These are phyloP conservation scores for Phytopythium kandeliae DNA, from an alignment of 352 stramenopile genomes.

Conservation along the genomic window DNA sequence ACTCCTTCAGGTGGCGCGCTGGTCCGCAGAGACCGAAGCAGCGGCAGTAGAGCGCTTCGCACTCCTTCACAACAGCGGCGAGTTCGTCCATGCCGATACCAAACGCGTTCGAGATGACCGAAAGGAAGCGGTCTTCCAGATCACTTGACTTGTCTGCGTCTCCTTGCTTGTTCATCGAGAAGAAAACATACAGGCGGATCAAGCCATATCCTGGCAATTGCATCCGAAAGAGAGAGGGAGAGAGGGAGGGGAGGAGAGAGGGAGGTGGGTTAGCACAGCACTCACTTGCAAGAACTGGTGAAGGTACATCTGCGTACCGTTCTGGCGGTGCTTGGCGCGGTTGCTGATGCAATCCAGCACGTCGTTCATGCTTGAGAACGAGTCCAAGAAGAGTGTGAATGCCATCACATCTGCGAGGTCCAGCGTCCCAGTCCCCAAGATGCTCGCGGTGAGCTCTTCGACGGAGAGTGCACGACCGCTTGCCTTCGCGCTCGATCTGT, in stretches of 20 bases:
- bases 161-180: conserved; percentile 51
- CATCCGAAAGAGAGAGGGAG: conserved; percentile 3
- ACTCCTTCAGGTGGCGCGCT: conserved; percentile 8
- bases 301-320: conserved; percentile 31
- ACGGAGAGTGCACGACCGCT: conserved; percentile 7
- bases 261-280: no score
- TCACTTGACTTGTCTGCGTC: conserved; percentile 24
- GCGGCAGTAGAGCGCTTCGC: conserved; percentile 34
- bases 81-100: conserved; percentile 25
- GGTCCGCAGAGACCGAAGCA: conserved; percentile 7
- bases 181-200: conserved; percentile 55
- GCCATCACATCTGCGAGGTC: conserved; percentile 57
- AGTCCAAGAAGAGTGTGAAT: conserved; percentile 69
- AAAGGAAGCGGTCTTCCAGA: conserved; percentile 38
- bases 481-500: conserved; percentile 7
- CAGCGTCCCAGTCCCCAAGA: conserved; percentile 30
- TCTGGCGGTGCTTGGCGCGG: conserved; percentile 31
- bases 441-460: conserved; percentile 27
- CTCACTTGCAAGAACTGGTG: no score
- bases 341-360: conserved; percentile 48
- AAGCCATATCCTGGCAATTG: conserved; percentile 32
- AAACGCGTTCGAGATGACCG: conserved; percentile 32
- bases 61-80: conserved; percentile 36
- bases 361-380: conserved; percentile 57
- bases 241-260: no score